Evolutionary conservation across 768 basidiomycete species (phyloP), one percentile per base, ranked within the genome.

Genomic region (Boletus bicolor): DNA sequence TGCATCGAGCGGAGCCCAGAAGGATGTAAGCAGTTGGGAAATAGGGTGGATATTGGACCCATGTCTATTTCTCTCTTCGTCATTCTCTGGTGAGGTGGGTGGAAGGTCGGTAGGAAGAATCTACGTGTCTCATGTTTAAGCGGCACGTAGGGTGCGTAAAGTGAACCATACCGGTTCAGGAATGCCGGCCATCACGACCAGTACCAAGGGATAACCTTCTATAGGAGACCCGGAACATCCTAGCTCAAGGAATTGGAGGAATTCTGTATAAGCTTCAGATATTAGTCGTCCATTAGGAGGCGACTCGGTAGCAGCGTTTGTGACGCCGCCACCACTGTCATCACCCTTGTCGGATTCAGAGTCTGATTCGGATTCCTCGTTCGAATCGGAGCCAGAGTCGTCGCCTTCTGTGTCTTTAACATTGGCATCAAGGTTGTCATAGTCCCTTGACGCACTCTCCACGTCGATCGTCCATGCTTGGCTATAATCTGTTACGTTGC

Each of bases 101-200:
- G 67, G 64, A 14, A 69, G 48, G n/a, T 51, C 15, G 12, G 44
- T 10, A 36, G 54, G 69, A 30, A 68, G 61, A 73, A 42, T 68
- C 65, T 54, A 49, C 38, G 15, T 8, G 9, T 15, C 5, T 35
- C n/a, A 15, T 8, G 43, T 51, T 52, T 30, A 64, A 36, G 44
- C 17, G 2, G 19, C 36, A n/a, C 26, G 6, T n/a, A 49, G 38
- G 49, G 9, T 46, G 54, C 51, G 3, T 7, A 48, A 30, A 51
- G 30, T 15, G 47, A 21, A 38, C 64, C 83, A 49, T 71, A 91
- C 89, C 41, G 77, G 75, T 12, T 78, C 68, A 0, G 93, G 89
- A 12, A 98, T 81, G 0, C 91, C 93, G 2, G 92, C 89, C 14
- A 98, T 67, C 26, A 94, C 78, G 26, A 97, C 77, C 17, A 97